phyloP scores from a whole-genome alignment of 768 basidiomycete genomes.

The Leccinum disarticulatum region DNA sequence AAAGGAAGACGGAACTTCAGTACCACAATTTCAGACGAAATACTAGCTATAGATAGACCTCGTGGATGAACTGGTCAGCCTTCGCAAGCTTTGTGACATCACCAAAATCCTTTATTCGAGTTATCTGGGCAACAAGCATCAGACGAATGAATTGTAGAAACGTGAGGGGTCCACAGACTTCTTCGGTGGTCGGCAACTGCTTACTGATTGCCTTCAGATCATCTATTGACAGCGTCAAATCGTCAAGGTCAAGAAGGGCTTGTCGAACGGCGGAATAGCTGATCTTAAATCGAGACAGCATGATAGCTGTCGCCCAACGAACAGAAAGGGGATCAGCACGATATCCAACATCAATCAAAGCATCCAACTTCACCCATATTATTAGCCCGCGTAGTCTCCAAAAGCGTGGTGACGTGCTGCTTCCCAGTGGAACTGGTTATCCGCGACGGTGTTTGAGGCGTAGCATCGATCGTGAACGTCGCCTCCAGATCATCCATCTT shows the following conservation, averaged over 20 bases:
- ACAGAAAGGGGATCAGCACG: neutral
- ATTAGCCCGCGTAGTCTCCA: slow-evolving; percentile 81
- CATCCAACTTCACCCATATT: slow-evolving; percentile 61
- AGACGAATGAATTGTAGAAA: neutral
- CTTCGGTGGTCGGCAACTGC: slow-evolving; percentile 79
- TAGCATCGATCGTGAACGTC: slow-evolving; percentile 63
- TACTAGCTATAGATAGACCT: slow-evolving; percentile 47
- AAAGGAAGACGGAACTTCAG: neutral
- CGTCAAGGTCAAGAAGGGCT: slow-evolving; percentile 72
- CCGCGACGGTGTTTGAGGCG: slow-evolving; percentile 43
- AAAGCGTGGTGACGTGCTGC: slow-evolving; percentile 63
- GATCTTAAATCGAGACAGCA: slow-evolving; percentile 77
- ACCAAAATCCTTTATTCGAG: slow-evolving; percentile 65
- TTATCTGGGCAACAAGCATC: slow-evolving; percentile 42
- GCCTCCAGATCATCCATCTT: slow-evolving; percentile 71
- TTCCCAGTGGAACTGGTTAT: slow-evolving; percentile 44
- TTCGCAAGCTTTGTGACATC: slow-evolving; percentile 74
- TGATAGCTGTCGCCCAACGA: slow-evolving; percentile 58
- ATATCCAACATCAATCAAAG: neutral
- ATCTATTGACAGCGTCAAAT: slow-evolving; percentile 64
- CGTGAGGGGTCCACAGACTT: slow-evolving; percentile 43
- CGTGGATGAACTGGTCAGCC: slow-evolving; percentile 79
- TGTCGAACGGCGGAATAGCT: slow-evolving; percentile 62
- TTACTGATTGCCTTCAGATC: slow-evolving; percentile 72
- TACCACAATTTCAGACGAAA: neutral